Evolutionary conservation across 78 protist genomes (phyloP).

Genomic region (Dictyostelium firmibasis): DNA sequence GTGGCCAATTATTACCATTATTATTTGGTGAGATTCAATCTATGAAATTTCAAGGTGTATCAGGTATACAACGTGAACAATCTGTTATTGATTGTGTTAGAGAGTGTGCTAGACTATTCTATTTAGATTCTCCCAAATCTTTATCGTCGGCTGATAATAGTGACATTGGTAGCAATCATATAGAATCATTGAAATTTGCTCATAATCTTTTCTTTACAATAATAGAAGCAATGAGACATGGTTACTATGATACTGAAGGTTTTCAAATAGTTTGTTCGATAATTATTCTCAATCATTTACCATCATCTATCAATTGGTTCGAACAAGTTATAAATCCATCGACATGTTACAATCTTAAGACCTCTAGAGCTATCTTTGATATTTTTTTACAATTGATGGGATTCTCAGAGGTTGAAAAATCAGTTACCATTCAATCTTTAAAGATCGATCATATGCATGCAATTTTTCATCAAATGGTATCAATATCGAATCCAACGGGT

Average conservation of each 20-base stretch:
- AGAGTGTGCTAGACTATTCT: conserved; percentile 24
- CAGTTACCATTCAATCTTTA: neutral
- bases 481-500: neutral
- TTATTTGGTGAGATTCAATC: neutral
- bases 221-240: conserved; percentile 4
- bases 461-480: neutral
- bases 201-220: neutral
- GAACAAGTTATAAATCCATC: neutral
- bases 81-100: conserved; percentile 11
- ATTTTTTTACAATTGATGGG: neutral
- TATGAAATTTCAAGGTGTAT: conserved; percentile 22
- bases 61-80: conserved; percentile 15
- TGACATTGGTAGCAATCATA: neutral
- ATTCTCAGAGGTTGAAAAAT: neutral
- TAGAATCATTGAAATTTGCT: neutral
- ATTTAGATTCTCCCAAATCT: neutral
- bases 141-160: neutral
- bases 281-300: neutral
- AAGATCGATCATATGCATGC: neutral
- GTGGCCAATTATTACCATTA: neutral
- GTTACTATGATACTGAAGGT: neutral
- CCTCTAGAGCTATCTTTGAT: neutral
- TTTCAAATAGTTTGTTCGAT: conserved; percentile 6
- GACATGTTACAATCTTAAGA: neutral
- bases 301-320: neutral